Conservation (phyloP, 2,329 filamentous ascomycete species). For the Trichoderma lentiforme region DNA sequence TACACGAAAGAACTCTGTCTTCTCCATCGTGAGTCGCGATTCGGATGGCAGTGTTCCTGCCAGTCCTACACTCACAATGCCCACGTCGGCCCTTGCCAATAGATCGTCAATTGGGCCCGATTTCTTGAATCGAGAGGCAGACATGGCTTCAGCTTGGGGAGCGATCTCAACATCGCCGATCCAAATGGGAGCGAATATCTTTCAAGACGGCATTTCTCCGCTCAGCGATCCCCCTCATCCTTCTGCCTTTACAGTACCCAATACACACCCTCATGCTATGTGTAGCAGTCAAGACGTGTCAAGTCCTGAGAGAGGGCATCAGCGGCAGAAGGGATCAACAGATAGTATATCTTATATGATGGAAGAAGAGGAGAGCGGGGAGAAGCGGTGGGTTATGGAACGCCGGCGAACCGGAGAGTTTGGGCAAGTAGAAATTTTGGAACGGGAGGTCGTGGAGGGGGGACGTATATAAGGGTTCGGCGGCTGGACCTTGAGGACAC, state of each 20-base stretch:
- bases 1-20: conserved; percentile 47
- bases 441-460: conserved; percentile 61
- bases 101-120: neutral
- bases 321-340: conserved; percentile 53
- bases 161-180: neutral
- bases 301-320: conserved; percentile 40
- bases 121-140: neutral
- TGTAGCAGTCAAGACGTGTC: neutral
- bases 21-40: conserved; percentile 48
- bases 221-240: neutral
- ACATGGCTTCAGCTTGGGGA: neutral
- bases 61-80: conserved; percentile 51
- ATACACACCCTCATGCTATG: neutral
- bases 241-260: neutral
- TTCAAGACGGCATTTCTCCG: neutral
- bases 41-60: conserved; percentile 47
- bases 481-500: neutral
- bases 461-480: conserved; percentile 40
- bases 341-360: conserved; percentile 69
- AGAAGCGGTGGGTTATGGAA: conserved; percentile 67
- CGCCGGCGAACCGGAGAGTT: conserved; percentile 62
- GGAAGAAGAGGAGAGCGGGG: conserved; percentile 60
- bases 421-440: conserved; percentile 63
- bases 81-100: conserved; percentile 26
- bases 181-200: neutral